Evolutionary conservation across 495 filamentous ascomycete genomes (phyloP).

Genomic region (Aspergillus biplanus): DNA sequence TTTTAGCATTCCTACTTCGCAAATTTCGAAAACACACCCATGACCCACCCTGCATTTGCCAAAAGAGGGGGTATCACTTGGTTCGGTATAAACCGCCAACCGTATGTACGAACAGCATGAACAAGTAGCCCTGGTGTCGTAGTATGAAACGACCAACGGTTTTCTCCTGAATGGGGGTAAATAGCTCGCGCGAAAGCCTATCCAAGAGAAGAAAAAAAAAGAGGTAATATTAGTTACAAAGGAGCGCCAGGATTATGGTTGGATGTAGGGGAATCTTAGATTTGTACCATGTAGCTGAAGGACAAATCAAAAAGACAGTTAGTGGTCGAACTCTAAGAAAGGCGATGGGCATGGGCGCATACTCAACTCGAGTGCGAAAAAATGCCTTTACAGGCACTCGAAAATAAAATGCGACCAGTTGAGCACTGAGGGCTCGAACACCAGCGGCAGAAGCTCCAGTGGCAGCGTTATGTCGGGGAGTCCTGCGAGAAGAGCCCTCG

Average conservation of each 20-base stretch:
- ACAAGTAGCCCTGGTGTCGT: conserved; percentile 79
- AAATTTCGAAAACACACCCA: not conserved
- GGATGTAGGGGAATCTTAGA: not conserved
- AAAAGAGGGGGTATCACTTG: conserved; percentile 85
- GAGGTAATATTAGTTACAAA: conserved; percentile 30
- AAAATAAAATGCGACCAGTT: conserved; percentile 85
- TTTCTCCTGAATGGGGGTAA: conserved; percentile 60
- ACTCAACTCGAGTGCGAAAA: conserved; percentile 87
- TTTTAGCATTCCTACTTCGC: not conserved
- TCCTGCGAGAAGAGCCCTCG: conserved; percentile 28
- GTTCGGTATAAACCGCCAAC: conserved; percentile 86
- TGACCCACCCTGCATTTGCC: conserved; percentile 70
- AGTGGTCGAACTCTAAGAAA: conserved; percentile 18
- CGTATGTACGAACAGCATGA: conserved; percentile 77
- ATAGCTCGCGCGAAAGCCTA: conserved; percentile 71
- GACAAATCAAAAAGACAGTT: conserved; percentile 22
- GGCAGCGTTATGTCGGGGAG: conserved; percentile 69
- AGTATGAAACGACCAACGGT: conserved; percentile 68
- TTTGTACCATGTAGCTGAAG: conserved; percentile 8
- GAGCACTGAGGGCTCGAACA: conserved; percentile 76
- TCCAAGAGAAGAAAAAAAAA: conserved; percentile 9
- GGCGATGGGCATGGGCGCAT: conserved; percentile 39
- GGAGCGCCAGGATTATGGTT: not conserved
- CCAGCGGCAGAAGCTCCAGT: conserved; percentile 77
- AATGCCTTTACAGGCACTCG: conserved; percentile 87